These are phyloP conservation scores for Pythium monospermum DNA, from an alignment of 352 stramenopile genomes.

Conservation along the genomic window DNA sequence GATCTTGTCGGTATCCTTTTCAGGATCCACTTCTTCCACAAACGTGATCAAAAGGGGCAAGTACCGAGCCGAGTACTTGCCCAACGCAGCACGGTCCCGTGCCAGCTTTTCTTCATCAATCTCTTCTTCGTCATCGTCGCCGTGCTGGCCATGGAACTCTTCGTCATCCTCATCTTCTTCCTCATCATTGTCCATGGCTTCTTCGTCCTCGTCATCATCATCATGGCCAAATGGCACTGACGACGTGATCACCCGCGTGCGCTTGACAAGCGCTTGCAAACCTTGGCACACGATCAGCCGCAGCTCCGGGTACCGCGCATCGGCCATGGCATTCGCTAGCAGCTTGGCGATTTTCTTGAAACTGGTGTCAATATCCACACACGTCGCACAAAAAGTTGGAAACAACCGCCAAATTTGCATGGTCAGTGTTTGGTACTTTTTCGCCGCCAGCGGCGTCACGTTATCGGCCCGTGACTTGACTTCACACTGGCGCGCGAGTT, in stretches of 20 bases:
- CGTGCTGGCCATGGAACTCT: too few relatives aligned
- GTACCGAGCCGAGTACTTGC: slow-evolving; percentile 81
- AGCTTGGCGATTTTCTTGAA: slow-evolving; percentile 88
- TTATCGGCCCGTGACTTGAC: slow-evolving; percentile 55
- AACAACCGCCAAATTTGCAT: slow-evolving; percentile 83
- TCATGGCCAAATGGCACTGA: slow-evolving; percentile 34
- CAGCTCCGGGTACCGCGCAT: slow-evolving; percentile 82
- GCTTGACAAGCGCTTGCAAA: slow-evolving; percentile 76
- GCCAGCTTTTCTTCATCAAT: slow-evolving; percentile 73
- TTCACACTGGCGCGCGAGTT: slow-evolving; percentile 71
- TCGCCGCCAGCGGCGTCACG: slow-evolving; percentile 57
- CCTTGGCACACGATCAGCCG: slow-evolving; percentile 82
- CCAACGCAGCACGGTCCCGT: slow-evolving; percentile 66
- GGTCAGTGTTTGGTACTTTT: slow-evolving; percentile 72
- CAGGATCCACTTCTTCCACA: slow-evolving; percentile 72
- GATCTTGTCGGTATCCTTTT: slow-evolving; percentile 68
- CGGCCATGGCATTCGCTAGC: slow-evolving; percentile 80
- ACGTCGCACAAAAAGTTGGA: slow-evolving; percentile 69
- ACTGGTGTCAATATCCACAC: slow-evolving; percentile 64
- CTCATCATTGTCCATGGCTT: slow-evolving; percentile 31
- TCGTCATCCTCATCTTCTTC: slow-evolving; percentile 31
- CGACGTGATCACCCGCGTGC: slow-evolving; percentile 42
- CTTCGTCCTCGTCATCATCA: slow-evolving; percentile 40
- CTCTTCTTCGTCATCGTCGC: slow-evolving; percentile 53
- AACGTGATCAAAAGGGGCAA: slow-evolving; percentile 80